A percentile compares a stretch with the other conserved stretches of the same genome.
phyloP scores from a whole-genome alignment of 2,329 filamentous ascomycete genomes.

The Colletotrichum phormii region DNA sequence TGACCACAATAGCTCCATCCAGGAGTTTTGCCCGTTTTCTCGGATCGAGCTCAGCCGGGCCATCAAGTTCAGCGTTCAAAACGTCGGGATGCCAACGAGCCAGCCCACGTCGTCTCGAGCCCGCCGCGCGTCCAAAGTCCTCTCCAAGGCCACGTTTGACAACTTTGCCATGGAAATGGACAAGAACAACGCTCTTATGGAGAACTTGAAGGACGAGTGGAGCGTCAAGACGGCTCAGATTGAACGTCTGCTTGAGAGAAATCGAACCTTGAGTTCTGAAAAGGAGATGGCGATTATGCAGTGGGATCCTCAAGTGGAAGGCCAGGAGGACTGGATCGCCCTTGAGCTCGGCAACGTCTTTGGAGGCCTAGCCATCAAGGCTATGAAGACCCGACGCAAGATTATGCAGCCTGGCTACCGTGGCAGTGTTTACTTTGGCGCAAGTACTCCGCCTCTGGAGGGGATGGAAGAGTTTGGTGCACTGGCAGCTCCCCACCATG shows the following conservation, averaged over 20 bases:
- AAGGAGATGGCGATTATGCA: conserved; percentile 23
- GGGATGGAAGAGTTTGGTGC: conserved; percentile 28
- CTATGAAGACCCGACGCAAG: conserved; percentile 26
- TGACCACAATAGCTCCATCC: conserved; percentile 55
- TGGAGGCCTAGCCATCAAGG: conserved; percentile 47
- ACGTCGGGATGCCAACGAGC: conserved; percentile 27
- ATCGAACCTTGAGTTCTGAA: conserved; percentile 40
- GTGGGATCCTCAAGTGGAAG: conserved; percentile 23
- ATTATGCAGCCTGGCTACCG: conserved; percentile 31
- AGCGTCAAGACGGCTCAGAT: conserved; percentile 48
- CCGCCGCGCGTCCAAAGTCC: conserved; percentile 35
- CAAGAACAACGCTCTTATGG: conserved; percentile 47
- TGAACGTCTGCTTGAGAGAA: conserved; percentile 50
- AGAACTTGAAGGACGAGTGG: conserved; percentile 54
- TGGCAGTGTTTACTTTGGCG: conserved; percentile 33
- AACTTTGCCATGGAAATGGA: conserved; percentile 36
- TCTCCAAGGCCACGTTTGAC: conserved; percentile 33
- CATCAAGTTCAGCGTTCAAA: conserved; percentile 44
- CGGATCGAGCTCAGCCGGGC: conserved; percentile 49
- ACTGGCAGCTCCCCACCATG: conserved; percentile 36
- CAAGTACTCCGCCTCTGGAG: conserved; percentile 30
- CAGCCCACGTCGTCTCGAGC: conserved; percentile 20
- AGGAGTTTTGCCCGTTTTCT: conserved; percentile 57
- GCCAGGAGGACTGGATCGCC: conserved; percentile 25
- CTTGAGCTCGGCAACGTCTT: conserved; percentile 32